phyloP scores from a whole-genome alignment of 148 eudicot species.

The Limonium bicolor region DNA sequence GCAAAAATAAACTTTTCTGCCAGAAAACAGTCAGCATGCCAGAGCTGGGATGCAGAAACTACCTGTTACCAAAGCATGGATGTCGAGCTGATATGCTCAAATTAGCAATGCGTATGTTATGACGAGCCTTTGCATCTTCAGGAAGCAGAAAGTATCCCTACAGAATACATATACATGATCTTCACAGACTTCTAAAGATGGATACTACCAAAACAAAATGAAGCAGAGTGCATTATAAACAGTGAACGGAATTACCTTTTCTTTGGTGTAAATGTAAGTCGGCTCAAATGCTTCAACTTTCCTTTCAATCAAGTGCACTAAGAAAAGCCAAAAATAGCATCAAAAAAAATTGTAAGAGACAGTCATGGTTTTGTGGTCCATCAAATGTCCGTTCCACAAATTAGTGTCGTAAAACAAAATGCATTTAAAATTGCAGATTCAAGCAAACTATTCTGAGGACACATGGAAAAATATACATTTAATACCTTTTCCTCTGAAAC shows the following conservation, averaged over 20 bases:
- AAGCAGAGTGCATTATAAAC: background rate
- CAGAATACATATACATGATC: conserved; percentile 6
- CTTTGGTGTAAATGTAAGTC: conserved; percentile 75
- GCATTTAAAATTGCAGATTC: too few species aligned
- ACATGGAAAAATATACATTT: too few species aligned
- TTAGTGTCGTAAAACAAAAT: too few species aligned
- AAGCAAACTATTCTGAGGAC: too few species aligned
- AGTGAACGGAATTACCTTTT: conserved; percentile 49
- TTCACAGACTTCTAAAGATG: background rate
- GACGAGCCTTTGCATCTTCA: conserved; percentile 74
- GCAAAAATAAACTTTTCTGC: too few species aligned
- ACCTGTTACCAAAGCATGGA: conserved; percentile 96
- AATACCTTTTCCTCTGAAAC: too few species aligned
- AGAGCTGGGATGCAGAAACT: too few species aligned
- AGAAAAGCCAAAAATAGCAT: conserved; percentile 20
- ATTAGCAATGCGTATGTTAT: conserved; percentile 54
- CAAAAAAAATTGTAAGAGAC: too few species aligned
- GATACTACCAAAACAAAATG: background rate
- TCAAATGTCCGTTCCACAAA: too few species aligned
- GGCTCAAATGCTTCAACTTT: conserved; percentile 88
- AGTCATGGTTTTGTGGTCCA: too few species aligned
- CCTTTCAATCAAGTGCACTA: conserved; percentile 94
- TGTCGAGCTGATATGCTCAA: conserved; percentile 89
- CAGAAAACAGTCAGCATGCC: too few species aligned
- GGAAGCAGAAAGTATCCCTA: conserved; percentile 91